Conservation (phyloP, 352 stramenopile genomes). For the Pythium scleroteichum region DNA sequence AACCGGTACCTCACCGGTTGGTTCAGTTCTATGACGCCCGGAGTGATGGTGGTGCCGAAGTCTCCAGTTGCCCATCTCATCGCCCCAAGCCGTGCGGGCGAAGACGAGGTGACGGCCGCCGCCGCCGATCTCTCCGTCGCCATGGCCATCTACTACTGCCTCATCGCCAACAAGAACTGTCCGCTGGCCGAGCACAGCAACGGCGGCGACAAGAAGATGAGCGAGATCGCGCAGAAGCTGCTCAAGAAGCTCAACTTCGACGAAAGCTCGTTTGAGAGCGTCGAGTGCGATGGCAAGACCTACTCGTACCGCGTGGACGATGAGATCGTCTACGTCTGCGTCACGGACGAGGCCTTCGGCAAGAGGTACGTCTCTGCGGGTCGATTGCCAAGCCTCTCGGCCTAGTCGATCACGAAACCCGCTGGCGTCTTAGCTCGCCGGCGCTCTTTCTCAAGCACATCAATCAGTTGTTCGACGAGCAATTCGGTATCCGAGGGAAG, state of each 20-base stretch:
- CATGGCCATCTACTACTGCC: slow-evolving; percentile 88
- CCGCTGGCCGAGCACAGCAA: slow-evolving; percentile 83
- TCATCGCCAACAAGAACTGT: slow-evolving; percentile 82
- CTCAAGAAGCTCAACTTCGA: slow-evolving; percentile 85
- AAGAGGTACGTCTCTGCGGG: slow-evolving; percentile 51
- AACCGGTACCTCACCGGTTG: slow-evolving; percentile 12
- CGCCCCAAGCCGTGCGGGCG: neutral
- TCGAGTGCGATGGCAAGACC: slow-evolving; percentile 78
- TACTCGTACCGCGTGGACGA: slow-evolving; percentile 88
- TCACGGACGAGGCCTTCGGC: slow-evolving; percentile 77
- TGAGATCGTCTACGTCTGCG: slow-evolving; percentile 84
- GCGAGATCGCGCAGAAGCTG: slow-evolving; percentile 83
- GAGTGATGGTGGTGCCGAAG: slow-evolving; percentile 18
- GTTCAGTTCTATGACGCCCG: slow-evolving; percentile 3
- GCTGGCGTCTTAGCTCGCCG: slow-evolving; percentile 43
- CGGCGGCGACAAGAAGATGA: slow-evolving; percentile 83
- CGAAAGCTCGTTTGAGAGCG: slow-evolving; percentile 71
- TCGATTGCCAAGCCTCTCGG: too few species aligned
- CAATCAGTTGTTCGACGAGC: slow-evolving; percentile 81
- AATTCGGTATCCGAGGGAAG: slow-evolving; percentile 87
- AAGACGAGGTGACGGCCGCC: neutral
- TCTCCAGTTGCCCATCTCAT: slow-evolving; percentile 9
- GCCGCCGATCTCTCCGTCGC: neutral
- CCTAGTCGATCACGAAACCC: neutral
- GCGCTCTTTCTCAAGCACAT: slow-evolving; percentile 86